phyloP scores from a whole-genome alignment of 805 yeast species.

The Starmera amethionina region DNA sequence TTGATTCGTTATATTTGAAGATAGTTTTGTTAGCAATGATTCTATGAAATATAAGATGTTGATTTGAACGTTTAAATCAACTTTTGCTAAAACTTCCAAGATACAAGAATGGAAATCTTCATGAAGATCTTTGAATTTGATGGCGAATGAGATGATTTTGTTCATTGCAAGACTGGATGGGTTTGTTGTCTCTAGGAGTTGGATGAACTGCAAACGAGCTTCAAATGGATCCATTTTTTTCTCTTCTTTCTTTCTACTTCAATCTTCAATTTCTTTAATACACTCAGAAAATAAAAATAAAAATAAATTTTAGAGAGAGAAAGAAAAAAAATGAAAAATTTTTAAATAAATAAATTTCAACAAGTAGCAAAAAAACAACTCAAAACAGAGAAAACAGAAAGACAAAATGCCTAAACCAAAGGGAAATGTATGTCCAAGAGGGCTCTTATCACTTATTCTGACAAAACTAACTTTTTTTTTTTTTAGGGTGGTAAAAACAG shows the following conservation, averaged over 20 bases:
- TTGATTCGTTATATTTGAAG: not conserved
- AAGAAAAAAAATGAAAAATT: too few species aligned
- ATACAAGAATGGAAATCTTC: slow-evolving; percentile 65
- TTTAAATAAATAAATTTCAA: too few species aligned
- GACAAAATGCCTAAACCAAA: slow-evolving; percentile 64
- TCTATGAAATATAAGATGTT: slow-evolving; percentile 66
- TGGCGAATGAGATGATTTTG: slow-evolving; percentile 28
- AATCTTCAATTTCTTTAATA: not conserved
- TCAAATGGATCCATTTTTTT: slow-evolving; percentile 77
- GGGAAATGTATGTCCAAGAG: slow-evolving; percentile 29
- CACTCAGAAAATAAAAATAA: too few species aligned
- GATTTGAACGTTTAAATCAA: slow-evolving; percentile 52
- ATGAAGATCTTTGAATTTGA: slow-evolving; percentile 45
- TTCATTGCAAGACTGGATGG: slow-evolving; percentile 47
- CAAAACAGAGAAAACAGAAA: slow-evolving; percentile 1
- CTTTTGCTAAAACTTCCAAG: slow-evolving; percentile 42
- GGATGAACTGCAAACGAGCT: slow-evolving; percentile 66
- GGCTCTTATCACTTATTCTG: not conserved
- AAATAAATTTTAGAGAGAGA: too few species aligned
- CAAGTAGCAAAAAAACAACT: not conserved
- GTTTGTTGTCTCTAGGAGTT: slow-evolving; percentile 51
- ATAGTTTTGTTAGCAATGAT: slow-evolving; percentile 36
- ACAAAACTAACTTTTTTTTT: not conserved
- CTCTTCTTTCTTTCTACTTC: not conserved
- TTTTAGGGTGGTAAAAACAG: slow-evolving; percentile 76